These are phyloP conservation scores for Macadamia tetraphylla DNA, from an alignment of 164 flowering plant genomes.

Conservation along the genomic window DNA sequence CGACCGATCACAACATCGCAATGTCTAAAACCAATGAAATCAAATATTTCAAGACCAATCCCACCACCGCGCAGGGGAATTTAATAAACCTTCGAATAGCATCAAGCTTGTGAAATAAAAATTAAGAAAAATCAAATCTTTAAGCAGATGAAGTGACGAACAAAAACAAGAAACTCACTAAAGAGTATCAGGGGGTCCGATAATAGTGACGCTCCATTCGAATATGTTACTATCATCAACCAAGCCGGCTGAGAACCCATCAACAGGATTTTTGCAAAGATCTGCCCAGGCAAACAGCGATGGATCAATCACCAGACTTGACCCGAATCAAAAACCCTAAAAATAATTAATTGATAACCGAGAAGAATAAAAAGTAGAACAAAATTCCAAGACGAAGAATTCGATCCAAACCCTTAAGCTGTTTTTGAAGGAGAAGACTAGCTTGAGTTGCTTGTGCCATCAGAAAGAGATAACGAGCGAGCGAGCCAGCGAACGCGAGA, in stretches of 20 bases:
- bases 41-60: neutral
- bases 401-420: slow-evolving; percentile 38
- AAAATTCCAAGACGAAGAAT: neutral
- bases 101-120: neutral
- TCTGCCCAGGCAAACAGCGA: slow-evolving; percentile 23
- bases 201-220: slow-evolving; percentile 78
- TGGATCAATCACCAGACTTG: neutral
- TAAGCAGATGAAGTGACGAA: neutral
- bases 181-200: slow-evolving; percentile 73
- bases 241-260: slow-evolving; percentile 83
- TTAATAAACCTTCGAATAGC: neutral
- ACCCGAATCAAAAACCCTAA: neutral
- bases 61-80: neutral
- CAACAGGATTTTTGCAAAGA: slow-evolving; percentile 72
- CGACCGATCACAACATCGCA: no score
- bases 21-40: neutral
- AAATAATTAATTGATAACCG: neutral
- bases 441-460: slow-evolving; percentile 40
- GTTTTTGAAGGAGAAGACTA: slow-evolving; percentile 53
- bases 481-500: neutral
- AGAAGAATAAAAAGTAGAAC: neutral
- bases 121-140: slow-evolving; percentile 3
- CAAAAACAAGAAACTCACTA: slow-evolving; percentile 24
- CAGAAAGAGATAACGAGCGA: no score
- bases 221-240: slow-evolving; percentile 65